Evolutionary conservation across 177 flowering plant species (phyloP), one percentile per base, ranked within the genome.

Genomic region (Vitis hybrid): DNA sequence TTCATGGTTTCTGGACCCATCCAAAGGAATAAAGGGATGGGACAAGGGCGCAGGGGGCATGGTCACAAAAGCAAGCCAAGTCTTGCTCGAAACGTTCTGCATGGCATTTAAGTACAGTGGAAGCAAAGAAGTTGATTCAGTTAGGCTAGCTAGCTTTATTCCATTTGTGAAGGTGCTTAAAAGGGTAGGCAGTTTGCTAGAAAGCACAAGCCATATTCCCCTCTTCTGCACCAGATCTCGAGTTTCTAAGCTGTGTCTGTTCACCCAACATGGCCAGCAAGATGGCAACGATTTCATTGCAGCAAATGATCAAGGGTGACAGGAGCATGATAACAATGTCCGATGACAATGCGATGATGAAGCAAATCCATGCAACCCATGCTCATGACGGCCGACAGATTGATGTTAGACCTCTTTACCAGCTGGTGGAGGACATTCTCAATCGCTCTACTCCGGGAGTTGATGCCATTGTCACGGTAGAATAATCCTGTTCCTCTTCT

Each of bases 361-460:
- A 73, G 75, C 83, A 81, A 29, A 75, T 88, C 31, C 58, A 16
- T 33, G 77, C 66, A 1, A 80, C 81, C 9, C 89, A 88, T 71
- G 57, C 67, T 49, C 85, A 86, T 0, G 86, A 81, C 67, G 81
- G 76, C 18, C 74, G 79, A 0, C 79, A 74, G 9, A 49, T 82
- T 39, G 77, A 86, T 14, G 79, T 78, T 55, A 79, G 66, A 59
- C 82, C 86, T 3, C 82, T 88, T 29, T 75, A 83, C 68, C 52
- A 56, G 20, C 68, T 88, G n/a, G 82, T 82, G 16, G 84, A 86
- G 71, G 89, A 86, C 63, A 88, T 88, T 51, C 65, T 86, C 26
- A 62, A 65, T 18, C 84, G 75, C n/a, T 66, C 85, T 45, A 77
- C 77, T 22, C 72, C 73, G 3, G 3, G 50, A 15, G 51, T 65